Evolutionary conservation across 2,329 filamentous ascomycete genomes (phyloP), one percentile per base, ranked within the genome.

Genomic region (Aaosphaeria pasadenensis): DNA sequence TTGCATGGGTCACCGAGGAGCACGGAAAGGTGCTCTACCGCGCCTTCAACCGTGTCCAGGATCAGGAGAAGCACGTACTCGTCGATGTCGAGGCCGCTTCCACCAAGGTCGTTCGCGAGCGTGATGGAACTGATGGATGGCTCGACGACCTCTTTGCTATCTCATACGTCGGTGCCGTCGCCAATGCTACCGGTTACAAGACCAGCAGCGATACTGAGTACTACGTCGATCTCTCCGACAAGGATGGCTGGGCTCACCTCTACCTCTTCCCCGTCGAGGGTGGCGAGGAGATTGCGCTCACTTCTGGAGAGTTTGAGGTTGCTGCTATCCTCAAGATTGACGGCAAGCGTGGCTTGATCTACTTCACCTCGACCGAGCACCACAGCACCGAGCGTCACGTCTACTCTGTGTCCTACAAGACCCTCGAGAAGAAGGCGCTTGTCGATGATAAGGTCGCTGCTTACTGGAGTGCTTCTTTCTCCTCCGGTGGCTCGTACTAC

Each of bases 1-100:
- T 88, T 4, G 76, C 79, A 0, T 88, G 86, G 86, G 71, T 87
- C 17, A 87, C 84, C 0, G 77, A 82, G 6, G 71, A 71, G 5
- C 83, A 87, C 60, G 71, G 76, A n/a, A 77, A 76, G 38, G 73
- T 88, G 36, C 74, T 86, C 35, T 85, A 86, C 66, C 79, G 84
- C 9, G 81, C 81, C 0, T 88, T 81, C 70, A 87, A 88, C 64
- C 81, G 85, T 4, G 83, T 87, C 0, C 85, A 88, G 58, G 83
- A 87, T 53, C 68, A 74, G 1, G 83, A 85, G 49, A 84, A 83
- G 51, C 72, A 85, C 11, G 77, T 88, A 1, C 67, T 81, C 0
- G 80, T 88, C 3, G 75, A 86, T 51, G 74, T 79, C 1, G 69
- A 72, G 1, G 71, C 74, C 2, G 66, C 72, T 1, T 67, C 71